phyloP scores from a whole-genome alignment of 148 eudicot species.

The Rhododendron mucronatum region DNA sequence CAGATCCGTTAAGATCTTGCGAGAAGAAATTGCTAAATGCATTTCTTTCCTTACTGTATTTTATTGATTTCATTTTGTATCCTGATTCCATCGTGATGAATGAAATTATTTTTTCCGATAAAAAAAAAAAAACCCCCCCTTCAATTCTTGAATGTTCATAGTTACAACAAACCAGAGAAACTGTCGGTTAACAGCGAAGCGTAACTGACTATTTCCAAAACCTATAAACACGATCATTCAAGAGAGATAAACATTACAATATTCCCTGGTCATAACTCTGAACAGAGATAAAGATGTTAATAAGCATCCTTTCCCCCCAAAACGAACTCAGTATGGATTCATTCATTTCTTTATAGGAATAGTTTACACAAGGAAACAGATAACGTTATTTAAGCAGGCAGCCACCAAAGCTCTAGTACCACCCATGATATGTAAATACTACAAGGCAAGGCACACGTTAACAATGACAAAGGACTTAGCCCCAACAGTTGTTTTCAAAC shows the following conservation, averaged over 20 bases:
- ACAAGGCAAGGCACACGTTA: conserved; percentile 56
- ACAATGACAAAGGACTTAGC: conserved; percentile 55
- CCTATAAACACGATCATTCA: background rate
- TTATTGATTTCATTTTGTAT: too few species aligned
- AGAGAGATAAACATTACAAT: background rate
- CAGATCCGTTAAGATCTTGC: too few species aligned
- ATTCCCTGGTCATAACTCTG: background rate
- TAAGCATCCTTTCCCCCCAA: background rate
- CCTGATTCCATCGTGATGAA: too few species aligned
- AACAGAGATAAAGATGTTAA: background rate
- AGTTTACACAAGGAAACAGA: background rate
- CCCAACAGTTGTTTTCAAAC: conserved; percentile 49
- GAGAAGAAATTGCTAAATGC: too few species aligned
- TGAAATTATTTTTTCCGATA: too few species aligned
- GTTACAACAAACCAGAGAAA: background rate
- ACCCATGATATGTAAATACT: conserved; percentile 37
- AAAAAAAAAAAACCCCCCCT: too few species aligned
- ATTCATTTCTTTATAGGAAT: background rate
- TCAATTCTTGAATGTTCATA: background rate
- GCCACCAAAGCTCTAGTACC: conserved; percentile 42
- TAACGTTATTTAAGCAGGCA: conserved; percentile 37
- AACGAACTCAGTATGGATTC: background rate
- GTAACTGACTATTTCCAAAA: background rate
- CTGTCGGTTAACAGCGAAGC: background rate
- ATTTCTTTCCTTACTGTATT: too few species aligned